Evolutionary conservation across 371 early-diverging fungal species (phyloP).

Genomic region (Caulochytrium protostelioides): DNA sequence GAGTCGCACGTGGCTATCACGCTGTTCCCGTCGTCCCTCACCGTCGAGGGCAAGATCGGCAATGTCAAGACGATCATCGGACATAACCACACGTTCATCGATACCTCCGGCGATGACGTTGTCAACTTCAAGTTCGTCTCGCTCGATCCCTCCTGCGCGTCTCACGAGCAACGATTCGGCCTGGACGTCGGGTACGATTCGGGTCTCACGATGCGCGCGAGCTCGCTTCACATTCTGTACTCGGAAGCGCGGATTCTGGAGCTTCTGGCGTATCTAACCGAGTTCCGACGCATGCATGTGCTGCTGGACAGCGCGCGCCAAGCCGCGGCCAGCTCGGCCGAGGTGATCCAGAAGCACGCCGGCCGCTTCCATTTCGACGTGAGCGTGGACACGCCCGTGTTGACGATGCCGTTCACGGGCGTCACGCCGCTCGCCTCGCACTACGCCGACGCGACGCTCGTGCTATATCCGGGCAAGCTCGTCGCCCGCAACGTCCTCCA

Average conservation of each 20-base stretch:
- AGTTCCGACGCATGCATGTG: conserved; percentile 69
- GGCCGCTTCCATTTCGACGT: conserved; percentile 68
- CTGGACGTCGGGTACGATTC: conserved; percentile 86
- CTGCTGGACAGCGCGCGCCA: conserved; percentile 65
- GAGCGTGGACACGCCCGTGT: conserved; percentile 65
- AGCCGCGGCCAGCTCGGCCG: conserved; percentile 58
- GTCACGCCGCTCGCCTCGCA: too few species aligned
- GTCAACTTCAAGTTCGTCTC: conserved; percentile 72
- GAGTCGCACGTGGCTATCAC: conserved; percentile 45
- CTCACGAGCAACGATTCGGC: conserved; percentile 31
- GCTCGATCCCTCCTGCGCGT: conserved; percentile 20
- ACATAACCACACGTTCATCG: too few species aligned
- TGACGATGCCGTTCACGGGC: too few species aligned
- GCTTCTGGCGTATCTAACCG: conserved; percentile 37
- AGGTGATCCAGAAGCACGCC: conserved; percentile 44
- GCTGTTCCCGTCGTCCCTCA: conserved; percentile 33
- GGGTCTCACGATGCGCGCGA: conserved; percentile 46
- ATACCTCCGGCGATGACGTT: conserved; percentile 53
- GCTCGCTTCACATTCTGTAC: conserved; percentile 57
- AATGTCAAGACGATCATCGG: conserved; percentile 55
- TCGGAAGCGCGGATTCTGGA: conserved; percentile 33
- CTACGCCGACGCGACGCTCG: conserved; percentile 24
- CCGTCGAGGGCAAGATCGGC: conserved; percentile 62
- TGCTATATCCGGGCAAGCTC: conserved; percentile 69
- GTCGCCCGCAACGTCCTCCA: conserved; percentile 59